These are phyloP conservation scores for Cutaneotrichosporon arboriforme DNA, from an alignment of 1,284 basidiomycete genomes.

Conservation along the genomic window DNA sequence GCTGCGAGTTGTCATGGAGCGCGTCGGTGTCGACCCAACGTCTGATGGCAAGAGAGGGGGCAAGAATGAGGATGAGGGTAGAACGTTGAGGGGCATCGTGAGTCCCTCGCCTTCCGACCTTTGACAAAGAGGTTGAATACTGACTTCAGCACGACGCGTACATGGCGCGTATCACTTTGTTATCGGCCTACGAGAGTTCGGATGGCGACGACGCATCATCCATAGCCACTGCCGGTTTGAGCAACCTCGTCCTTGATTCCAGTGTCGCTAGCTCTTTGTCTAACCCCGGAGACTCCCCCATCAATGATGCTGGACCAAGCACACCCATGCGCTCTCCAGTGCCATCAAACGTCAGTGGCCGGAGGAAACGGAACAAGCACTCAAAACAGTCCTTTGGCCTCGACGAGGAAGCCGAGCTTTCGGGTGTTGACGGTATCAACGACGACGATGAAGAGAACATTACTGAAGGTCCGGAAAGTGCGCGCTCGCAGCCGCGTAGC, in stretches of 20 bases:
- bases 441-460: conserved; percentile 6
- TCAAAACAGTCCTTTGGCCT: conserved; percentile 24
- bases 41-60: conserved; percentile 17
- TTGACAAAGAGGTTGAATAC: not conserved
- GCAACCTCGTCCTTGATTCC: conserved; percentile 3
- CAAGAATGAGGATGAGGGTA: conserved; percentile 44
- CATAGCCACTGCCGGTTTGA: not conserved
- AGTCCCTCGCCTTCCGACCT: conserved; percentile 14
- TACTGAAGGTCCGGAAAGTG: not conserved
- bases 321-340: conserved; percentile 8
- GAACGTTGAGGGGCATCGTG: conserved; percentile 47
- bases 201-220: conserved; percentile 4
- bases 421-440: conserved; percentile 25
- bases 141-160: conserved; percentile 45
- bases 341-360: conserved; percentile 1
- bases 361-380: conserved; percentile 3
- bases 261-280: not conserved
- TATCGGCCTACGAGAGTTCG: conserved; percentile 31
- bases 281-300: not conserved
- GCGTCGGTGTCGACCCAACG: conserved; percentile 38
- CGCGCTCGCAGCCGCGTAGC: not conserved
- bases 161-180: conserved; percentile 41
- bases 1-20: conserved; percentile 46
- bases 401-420: conserved; percentile 29
- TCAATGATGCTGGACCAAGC: conserved; percentile 9